Conservation (phyloP, 495 filamentous ascomycete species). For the Tuber magnatum region DNA sequence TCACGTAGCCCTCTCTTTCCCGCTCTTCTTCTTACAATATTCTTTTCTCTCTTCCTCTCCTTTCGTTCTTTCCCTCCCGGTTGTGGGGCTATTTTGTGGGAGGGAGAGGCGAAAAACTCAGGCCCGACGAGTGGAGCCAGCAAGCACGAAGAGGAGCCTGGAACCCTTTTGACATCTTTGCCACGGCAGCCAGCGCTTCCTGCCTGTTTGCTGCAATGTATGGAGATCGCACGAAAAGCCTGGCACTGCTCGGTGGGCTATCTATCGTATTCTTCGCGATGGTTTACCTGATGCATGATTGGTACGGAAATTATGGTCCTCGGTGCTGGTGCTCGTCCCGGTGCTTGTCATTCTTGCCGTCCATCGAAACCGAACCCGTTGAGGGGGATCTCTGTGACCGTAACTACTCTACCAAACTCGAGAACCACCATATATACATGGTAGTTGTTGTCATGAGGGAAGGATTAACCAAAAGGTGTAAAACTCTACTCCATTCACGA, state of each 20-base stretch:
- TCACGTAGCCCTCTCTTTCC: neutral
- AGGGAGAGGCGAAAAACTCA: neutral
- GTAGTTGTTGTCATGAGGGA: neutral
- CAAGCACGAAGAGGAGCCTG: neutral
- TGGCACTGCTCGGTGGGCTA: neutral
- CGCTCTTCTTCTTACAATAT: neutral
- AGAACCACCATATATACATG: neutral
- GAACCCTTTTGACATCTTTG: neutral
- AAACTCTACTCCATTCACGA: constrained; percentile 1
- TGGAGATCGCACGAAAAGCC: neutral
- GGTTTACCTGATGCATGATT: neutral
- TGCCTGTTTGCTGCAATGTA: neutral
- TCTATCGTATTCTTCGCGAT: neutral
- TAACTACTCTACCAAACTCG: neutral
- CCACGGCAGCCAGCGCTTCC: neutral
- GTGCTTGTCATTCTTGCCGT: neutral
- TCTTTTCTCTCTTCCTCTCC: neutral
- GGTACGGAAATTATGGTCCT: neutral
- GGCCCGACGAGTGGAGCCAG: constrained; percentile 4
- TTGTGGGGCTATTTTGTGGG: neutral
- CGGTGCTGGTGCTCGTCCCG: neutral
- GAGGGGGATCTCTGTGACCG: neutral
- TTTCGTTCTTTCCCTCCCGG: neutral
- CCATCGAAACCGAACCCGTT: neutral
- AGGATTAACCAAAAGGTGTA: neutral